These are phyloP conservation scores for Sutorius australiensis DNA, from an alignment of 768 basidiomycete genomes.

Conservation along the genomic window DNA sequence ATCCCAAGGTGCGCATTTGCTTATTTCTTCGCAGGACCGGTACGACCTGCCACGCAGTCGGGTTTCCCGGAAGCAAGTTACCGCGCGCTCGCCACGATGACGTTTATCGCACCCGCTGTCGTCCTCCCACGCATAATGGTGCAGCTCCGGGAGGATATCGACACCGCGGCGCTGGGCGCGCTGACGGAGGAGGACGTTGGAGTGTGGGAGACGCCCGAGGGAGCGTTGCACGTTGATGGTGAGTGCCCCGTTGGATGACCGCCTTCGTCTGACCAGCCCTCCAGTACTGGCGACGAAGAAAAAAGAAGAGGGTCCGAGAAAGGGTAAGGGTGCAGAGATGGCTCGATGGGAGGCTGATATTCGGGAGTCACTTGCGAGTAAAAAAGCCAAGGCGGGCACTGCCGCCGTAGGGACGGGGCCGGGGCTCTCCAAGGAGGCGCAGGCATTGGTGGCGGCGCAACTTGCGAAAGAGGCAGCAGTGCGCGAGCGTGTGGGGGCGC, in stretches of 20 bases:
- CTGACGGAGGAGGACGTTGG: slow-evolving; percentile 73
- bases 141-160: slow-evolving; percentile 64
- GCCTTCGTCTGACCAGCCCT: background rate
- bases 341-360: slow-evolving; percentile 95
- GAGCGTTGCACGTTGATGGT: slow-evolving; percentile 81
- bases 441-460: slow-evolving; percentile 79
- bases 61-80: slow-evolving; percentile 68
- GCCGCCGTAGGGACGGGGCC: slow-evolving; percentile 20
- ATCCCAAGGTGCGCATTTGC: slow-evolving; percentile 41
- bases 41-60: slow-evolving; percentile 23
- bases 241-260: background rate
- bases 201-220: slow-evolving; percentile 84
- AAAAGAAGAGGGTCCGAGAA: slow-evolving; percentile 45
- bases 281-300: slow-evolving; percentile 65
- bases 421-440: slow-evolving; percentile 76
- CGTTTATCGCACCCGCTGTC: slow-evolving; percentile 70
- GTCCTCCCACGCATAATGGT: slow-evolving; percentile 69
- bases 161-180: slow-evolving; percentile 50
- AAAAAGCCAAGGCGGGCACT: slow-evolving; percentile 47
- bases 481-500: slow-evolving; percentile 51
- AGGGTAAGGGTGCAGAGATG: slow-evolving; percentile 86
- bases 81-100: slow-evolving; percentile 67
- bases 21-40: background rate
- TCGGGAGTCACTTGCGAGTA: slow-evolving; percentile 77
- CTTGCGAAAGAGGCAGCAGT: slow-evolving; percentile 73